Conservation (phyloP, 495 filamentous ascomycete genomes). For the Aspergillus funiculosus region DNA sequence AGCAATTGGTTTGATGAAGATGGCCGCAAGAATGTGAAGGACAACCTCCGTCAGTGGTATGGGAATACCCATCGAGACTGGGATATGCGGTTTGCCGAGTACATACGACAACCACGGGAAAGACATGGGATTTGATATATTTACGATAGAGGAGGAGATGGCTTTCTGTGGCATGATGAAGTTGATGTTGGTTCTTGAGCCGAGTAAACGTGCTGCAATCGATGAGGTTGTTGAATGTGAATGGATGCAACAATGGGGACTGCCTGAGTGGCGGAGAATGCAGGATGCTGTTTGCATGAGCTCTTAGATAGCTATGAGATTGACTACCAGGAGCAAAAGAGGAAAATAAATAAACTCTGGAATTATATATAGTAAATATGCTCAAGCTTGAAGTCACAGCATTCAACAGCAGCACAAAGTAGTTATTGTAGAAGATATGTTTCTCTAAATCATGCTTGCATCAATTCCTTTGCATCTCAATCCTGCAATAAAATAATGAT, state of each 20-base stretch:
- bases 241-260: conserved; percentile 32
- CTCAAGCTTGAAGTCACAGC: no score
- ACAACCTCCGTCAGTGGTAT: conserved; percentile 5
- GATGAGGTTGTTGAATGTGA: conserved; percentile 20
- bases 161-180: conserved; percentile 23
- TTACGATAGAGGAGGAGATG: conserved; percentile 17
- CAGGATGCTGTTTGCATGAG: no score
- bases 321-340: no score
- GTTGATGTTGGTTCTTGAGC: conserved; percentile 25
- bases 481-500: no score
- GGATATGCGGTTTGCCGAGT: conserved; percentile 11
- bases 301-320: no score
- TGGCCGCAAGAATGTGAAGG: conserved; percentile 11
- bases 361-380: no score
- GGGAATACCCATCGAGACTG: conserved; percentile 7
- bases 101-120: conserved; percentile 11
- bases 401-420: no score
- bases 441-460: no score
- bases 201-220: conserved; percentile 17
- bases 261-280: conserved; percentile 23
- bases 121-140: conserved; percentile 1
- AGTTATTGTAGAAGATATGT: no score
- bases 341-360: no score
- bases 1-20: conserved; percentile 12
- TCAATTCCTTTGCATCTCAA: no score